phyloP scores from a whole-genome alignment of 2,329 filamentous ascomycete species.

The Beauveria sp. region DNA sequence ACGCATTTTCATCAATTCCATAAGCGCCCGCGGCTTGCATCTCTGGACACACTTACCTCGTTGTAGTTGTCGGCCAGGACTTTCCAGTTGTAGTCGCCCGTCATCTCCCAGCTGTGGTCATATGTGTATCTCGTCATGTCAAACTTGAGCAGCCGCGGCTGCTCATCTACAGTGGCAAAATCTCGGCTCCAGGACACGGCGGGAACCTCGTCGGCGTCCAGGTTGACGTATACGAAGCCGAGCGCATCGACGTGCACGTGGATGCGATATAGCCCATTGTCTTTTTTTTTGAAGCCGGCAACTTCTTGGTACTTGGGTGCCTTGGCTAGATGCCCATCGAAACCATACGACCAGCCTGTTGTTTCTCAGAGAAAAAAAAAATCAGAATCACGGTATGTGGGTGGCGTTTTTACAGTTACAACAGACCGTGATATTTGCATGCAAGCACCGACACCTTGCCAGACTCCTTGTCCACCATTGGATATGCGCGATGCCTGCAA shows the following conservation, averaged over 20 bases:
- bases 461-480: slow-evolving; percentile 14
- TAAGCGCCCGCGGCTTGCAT: too few relatives aligned
- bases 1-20: too few relatives aligned
- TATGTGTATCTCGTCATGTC: slow-evolving; percentile 21
- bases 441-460: slow-evolving; percentile 14
- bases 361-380: background rate
- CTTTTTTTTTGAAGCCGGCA: slow-evolving; percentile 30
- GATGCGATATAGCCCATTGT: slow-evolving; percentile 38
- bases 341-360: slow-evolving; percentile 37
- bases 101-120: slow-evolving; percentile 26
- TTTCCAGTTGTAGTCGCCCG: slow-evolving; percentile 33
- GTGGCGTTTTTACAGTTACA: too few relatives aligned
- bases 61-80: slow-evolving; percentile 41
- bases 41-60: slow-evolving; percentile 16
- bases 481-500: slow-evolving; percentile 17
- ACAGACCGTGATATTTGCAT: slow-evolving; percentile 14
- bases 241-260: slow-evolving; percentile 37
- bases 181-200: slow-evolving; percentile 36
- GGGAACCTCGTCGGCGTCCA: slow-evolving; percentile 31
- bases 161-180: slow-evolving; percentile 22
- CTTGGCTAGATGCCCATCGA: slow-evolving; percentile 36
- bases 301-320: slow-evolving; percentile 35
- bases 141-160: slow-evolving; percentile 18
- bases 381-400: background rate
- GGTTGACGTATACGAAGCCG: slow-evolving; percentile 44